Percentiles rank a stretch among this genome's conserved stretches.
These are phyloP conservation scores for Cercospora sojina DNA, from an alignment of 2,329 filamentous ascomycete species.

Conservation along the genomic window DNA sequence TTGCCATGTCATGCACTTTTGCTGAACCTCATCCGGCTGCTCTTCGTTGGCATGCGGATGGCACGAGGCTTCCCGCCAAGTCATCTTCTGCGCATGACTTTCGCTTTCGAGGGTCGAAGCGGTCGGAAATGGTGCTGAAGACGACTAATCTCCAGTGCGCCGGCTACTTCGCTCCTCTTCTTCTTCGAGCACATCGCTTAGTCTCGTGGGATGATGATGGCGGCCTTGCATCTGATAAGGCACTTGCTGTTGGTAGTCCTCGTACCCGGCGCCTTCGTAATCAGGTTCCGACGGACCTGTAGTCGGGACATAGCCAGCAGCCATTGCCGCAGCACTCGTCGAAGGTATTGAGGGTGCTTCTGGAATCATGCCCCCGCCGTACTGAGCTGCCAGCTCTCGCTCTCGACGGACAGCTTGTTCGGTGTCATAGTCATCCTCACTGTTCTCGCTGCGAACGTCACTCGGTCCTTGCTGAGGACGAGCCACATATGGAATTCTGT, in stretches of 20 bases:
- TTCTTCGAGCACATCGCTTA: conserved; percentile 86
- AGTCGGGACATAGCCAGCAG: conserved; percentile 21
- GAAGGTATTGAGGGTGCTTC: conserved; percentile 34
- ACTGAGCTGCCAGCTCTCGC: conserved; percentile 48
- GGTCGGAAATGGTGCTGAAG: background rate
- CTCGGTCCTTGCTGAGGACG: conserved; percentile 36
- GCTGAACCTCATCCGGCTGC: background rate
- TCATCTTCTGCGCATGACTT: conserved; percentile 2
- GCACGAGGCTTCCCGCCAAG: background rate
- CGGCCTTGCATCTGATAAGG: conserved; percentile 39
- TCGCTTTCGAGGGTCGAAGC: conserved; percentile 7
- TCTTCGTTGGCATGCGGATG: background rate
- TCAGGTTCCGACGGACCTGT: conserved; percentile 33
- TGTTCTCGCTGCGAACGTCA: conserved; percentile 22
- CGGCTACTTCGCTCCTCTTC: conserved; percentile 58
- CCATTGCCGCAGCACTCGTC: conserved; percentile 38
- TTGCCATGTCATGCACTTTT: conserved; percentile 10
- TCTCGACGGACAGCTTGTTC: conserved; percentile 52
- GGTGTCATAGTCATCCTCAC: conserved; percentile 56
- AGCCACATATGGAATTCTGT: conserved; percentile 53
- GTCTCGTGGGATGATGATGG: conserved; percentile 82
- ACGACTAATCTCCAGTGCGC: conserved; percentile 29
- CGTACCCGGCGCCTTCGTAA: conserved; percentile 57
- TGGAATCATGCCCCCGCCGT: conserved; percentile 40
- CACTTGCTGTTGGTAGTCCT: conserved; percentile 57